Evolutionary conservation across 805 yeast genomes (phyloP), one percentile per base, ranked within the genome.

Genomic region (Saccharomycopsis malanga): DNA sequence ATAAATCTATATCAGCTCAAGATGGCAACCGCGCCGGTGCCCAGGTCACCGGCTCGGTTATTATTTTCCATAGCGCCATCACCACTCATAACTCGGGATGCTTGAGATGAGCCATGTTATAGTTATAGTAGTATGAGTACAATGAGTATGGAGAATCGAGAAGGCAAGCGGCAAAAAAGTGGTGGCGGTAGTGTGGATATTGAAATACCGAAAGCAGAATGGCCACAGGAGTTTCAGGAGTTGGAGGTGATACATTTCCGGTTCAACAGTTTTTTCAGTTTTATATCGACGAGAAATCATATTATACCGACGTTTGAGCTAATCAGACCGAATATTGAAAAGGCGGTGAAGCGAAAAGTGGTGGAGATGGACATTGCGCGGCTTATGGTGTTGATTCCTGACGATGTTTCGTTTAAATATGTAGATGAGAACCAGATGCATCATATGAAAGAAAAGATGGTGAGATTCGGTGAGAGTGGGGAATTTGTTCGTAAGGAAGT

Each of bases 341-440:
- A 67, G 39, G 70, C 72, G 2, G 60, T 79, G 3, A 64, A 65
- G n/a, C 57, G 79, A 21, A 63, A 63, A 5, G 56, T 77, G 14
- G 65, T 70, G 1, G 58, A 64, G 9, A 62, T 69, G 7, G 95
- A 87, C 60, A 71, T 83, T 30, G 85, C 94, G 1, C 69, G 72
- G 48, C 70, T 89, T 27, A 74, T 71, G 39, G 72, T 67, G 6
- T 57, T 88, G 5, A 60, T 85, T 1, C 95, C 95, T 0, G 67
- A 73, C 23, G 91, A 84, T 42, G 75, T 85, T 10, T 66, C 78
- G 2, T 80, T 81, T 57, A 84, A 79, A 43, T 89, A 85, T 60
- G 79, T 83, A 38, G 96, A 89, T 60, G 87, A 83, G 59, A 81
- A 82, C 57, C 89, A 81, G 55, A 58, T 79, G 9, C 61, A 60